Evolutionary conservation across 1,139 yeast species (phyloP), one percentile per base, ranked within the genome.

Genomic region (Suhomyces ambrosiae): DNA sequence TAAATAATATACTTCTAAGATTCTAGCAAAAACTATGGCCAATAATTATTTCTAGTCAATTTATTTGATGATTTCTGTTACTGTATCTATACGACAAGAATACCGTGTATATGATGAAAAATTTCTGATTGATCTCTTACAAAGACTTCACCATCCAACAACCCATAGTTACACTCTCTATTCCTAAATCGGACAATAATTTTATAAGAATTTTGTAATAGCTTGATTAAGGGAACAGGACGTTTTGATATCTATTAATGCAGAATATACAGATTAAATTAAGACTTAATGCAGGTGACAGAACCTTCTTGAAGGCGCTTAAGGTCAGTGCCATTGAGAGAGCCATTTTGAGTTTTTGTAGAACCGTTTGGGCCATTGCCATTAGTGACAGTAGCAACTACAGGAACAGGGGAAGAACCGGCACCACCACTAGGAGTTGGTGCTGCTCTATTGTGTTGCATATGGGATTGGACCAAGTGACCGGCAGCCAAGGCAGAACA

Each of bases 401-500:
- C 35, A 14, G 48, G 36, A 16, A 57, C 36, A n/a, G 47, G 30
- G 18, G 56, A 45, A 14, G 54, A 45, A 13, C 54, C 44, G 13
- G 60, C 55, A 7, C 63, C 48, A 5, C 72, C 51, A 8, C 62
- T 44, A 14, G 63, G 49, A 6, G 78, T 72, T 14, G 79, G 76
- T 32, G 77, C 81, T 41, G 79, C 74, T 63, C 97, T 83, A 71
- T 94, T 94, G 60, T 86, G 97, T 44, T 82, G 83, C 98, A 94
- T 94, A 65, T 94, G 99, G 48, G 96, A 86, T 71, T 89, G 95
- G 32, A 94, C 99, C 53, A 94, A 77, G 66, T 94, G 99, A 37
- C 99, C 99, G 28, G 97, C 97, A 5, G 98, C 97, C 52, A 92
- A 78, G 1, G 98, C 97, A 34, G 96, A 78, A 65, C 95, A 84